Conservation (phyloP, 208 protist genomes). For the Novymonas esmeraldas region DNA sequence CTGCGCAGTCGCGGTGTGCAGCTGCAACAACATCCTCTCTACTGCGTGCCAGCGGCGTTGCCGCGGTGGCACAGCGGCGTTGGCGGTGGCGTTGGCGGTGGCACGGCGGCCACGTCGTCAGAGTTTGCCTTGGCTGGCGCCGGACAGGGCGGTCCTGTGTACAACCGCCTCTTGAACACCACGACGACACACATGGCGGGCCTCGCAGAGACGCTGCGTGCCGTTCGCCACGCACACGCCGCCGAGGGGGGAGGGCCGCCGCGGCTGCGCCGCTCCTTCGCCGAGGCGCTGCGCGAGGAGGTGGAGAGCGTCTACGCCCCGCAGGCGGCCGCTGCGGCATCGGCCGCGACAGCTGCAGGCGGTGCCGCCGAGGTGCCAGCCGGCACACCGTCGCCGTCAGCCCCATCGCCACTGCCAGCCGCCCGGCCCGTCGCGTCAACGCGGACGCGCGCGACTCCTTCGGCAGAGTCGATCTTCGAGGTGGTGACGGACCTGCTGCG, state of each 20-base stretch:
- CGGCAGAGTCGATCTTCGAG: conserved; percentile 28
- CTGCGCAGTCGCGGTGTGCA: conserved; percentile 19
- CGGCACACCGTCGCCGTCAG: not conserved
- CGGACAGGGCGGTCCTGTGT: conserved; percentile 20
- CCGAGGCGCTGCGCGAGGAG: conserved; percentile 8
- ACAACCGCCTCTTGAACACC: conserved; percentile 32
- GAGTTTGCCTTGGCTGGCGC: conserved; percentile 21
- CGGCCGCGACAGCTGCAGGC: not conserved
- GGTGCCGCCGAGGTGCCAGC: not conserved
- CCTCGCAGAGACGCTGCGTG: conserved; percentile 30
- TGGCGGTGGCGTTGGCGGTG: not conserved
- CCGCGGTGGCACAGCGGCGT: not conserved
- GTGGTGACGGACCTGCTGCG: conserved; percentile 62
- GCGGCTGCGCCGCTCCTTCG: not conserved
- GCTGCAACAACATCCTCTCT: conserved; percentile 23
- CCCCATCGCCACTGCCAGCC: not conserved
- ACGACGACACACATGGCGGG: conserved; percentile 28
- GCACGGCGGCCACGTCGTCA: not conserved
- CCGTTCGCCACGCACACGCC: conserved; percentile 9
- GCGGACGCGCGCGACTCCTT: not conserved
- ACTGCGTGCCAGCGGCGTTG: conserved; percentile 10
- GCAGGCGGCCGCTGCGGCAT: conserved; percentile 1
- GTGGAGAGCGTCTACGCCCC: conserved; percentile 30
- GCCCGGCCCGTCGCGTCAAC: too few relatives aligned
- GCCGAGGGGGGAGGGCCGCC: not conserved